Conservation (phyloP, 2,329 filamentous ascomycete genomes). For the Colletotrichum falcatum region DNA sequence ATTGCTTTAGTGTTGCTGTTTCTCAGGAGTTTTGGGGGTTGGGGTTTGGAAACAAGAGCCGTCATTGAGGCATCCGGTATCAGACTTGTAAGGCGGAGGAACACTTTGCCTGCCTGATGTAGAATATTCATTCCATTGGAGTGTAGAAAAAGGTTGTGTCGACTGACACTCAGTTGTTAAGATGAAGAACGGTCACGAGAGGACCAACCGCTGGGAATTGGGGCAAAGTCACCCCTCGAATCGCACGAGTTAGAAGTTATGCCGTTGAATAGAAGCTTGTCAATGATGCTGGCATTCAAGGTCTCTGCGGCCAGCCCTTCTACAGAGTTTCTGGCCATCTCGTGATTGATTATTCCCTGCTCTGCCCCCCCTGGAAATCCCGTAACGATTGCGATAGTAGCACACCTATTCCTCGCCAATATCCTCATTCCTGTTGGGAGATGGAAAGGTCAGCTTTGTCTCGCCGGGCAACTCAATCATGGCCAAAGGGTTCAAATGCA, state of each 20-base stretch:
- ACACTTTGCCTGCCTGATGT: background rate
- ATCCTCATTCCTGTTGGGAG: slow-evolving; percentile 31
- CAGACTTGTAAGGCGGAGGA: background rate
- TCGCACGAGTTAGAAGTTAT: slow-evolving; percentile 27
- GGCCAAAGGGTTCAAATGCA: no score
- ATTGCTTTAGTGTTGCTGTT: background rate
- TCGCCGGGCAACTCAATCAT: background rate
- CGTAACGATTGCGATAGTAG: background rate
- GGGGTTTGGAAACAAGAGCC: background rate
- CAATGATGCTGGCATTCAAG: slow-evolving; percentile 7
- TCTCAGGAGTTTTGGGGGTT: background rate
- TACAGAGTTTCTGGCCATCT: background rate
- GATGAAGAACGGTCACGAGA: background rate
- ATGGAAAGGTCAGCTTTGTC: background rate
- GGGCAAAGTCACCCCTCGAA: background rate
- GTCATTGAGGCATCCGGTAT: background rate
- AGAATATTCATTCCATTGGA: slow-evolving; percentile 15
- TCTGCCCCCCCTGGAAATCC: background rate
- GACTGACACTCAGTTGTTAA: background rate
- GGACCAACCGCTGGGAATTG: background rate
- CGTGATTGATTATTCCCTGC: no score
- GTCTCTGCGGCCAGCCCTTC: background rate
- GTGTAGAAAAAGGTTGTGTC: background rate
- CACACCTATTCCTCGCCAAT: slow-evolving; percentile 34
- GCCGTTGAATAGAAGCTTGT: slow-evolving; percentile 36